Conservation (phyloP, 352 stramenopile genomes). For the Blastocystis sp. region DNA sequence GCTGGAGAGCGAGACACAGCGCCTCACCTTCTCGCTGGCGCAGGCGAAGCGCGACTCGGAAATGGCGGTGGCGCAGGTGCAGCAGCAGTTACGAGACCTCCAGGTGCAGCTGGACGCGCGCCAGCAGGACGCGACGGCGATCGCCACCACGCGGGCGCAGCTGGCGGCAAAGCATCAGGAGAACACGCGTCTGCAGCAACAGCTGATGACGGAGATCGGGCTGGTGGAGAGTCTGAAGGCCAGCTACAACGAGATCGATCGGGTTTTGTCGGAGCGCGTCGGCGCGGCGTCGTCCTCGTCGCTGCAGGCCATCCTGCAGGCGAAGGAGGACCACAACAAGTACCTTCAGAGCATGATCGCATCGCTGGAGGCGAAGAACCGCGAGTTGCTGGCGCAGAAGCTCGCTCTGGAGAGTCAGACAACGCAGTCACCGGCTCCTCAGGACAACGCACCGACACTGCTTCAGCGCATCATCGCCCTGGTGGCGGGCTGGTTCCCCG, state of each 20-base stretch:
- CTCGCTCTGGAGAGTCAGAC: not conserved
- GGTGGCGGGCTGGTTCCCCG: not conserved
- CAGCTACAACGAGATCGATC: constrained; percentile 29
- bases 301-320: constrained; percentile 18
- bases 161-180: constrained; percentile 51
- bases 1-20: constrained; percentile 41
- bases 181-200: constrained; percentile 26
- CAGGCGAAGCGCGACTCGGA: constrained; percentile 39
- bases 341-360: constrained; percentile 35
- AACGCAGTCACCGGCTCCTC: not conserved
- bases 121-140: not conserved
- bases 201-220: constrained; percentile 57
- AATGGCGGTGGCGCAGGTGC: not conserved
- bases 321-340: constrained; percentile 55
- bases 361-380: constrained; percentile 38
- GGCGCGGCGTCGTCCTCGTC: not conserved
- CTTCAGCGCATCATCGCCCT: not conserved
- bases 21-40: not conserved
- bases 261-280: not conserved
- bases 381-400: not conserved
- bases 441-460: not conserved
- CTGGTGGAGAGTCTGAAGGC: constrained; percentile 62
- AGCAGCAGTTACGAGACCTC: constrained; percentile 28
- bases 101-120: not conserved
- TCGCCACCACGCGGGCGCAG: not conserved